Base-by-base conservation (phyloP, 305 asterid genomes). In the Ilex paraguariensis region DNA sequence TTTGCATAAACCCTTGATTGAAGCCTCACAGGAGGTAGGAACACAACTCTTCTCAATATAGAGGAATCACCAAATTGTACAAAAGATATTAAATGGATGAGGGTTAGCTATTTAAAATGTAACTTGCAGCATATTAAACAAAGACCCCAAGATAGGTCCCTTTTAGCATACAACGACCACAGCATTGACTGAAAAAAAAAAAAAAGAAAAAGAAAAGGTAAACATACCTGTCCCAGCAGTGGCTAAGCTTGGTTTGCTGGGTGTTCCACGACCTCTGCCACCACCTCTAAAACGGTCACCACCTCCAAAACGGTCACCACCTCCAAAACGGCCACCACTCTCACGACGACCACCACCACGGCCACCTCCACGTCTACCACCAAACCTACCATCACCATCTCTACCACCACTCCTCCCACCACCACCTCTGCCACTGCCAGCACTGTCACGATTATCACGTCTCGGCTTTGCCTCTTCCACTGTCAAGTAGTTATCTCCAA, bases 391-490 rank as follows among this genome's bases (percentile, higher is more conserved):
- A 5, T 81, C 76, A 40, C 52, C 64, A 31, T 62, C 75, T 11
- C 66, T 49, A 49, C 80, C 68, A 39, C 78, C 75, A 39, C 77
- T 31, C 4, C 85, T 52, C 1, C 83, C 81, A 31, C 81, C 70
- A 14, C 83, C 53, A 33, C 57, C 42, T 16, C 70, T 40, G 11
- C 74, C 64, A 6, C 72, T 60, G 54, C 70, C 60, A 48, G 13
- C 30, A 32, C 42, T 13, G 40, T 55, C 66, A 67, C 52, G 36
- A 13, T 13, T 51, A 28, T 75, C 80, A 54, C 45, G 73, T 75
- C 81, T 84, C 17, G 95, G 91, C 63, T 57, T 90, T 0, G 96
- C 95, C 77, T 81, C 92, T 49, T 80, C 76, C 67, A 93, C 97
- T 0, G 51, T 39, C 70, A 93, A 63, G 36, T 60, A 8, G 64